Base-by-base conservation (phyloP, 2,329 filamentous ascomycete species). In the Coniella vitis region DNA sequence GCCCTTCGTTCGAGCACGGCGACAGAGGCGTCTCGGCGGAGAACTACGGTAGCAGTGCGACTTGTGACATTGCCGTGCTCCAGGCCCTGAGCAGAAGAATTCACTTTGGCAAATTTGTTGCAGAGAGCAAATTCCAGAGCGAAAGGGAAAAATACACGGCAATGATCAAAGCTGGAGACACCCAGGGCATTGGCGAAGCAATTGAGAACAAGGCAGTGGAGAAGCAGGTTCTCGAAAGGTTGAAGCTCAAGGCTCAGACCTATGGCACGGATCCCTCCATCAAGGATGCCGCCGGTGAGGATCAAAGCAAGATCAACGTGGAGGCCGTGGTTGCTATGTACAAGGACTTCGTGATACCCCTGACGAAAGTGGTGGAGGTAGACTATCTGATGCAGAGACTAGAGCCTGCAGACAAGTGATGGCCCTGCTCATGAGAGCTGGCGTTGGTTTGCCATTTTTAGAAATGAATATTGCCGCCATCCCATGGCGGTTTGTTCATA, bases 51-150 rank as follows among this genome's bases (percentile, higher is more conserved):
- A 94, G 87, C 5, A 78, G 90, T 1, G 91, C 90, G 2, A 95
- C 89, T 1, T 90, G 86, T 64, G 93, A 98, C 68, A 93, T 98
- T 53, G 78, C 81, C 46, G 91, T 87, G 60, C 73, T 98, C 55
- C 93, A 98, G 72, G 87, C 93, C 3, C 71, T 98, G 40, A 94
- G 88, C 35, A 79, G 91, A 37, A 77, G 93, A 48, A 93, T 98
- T 58, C 93, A 98, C 69, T 98, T 95, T 70, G 93, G 93, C 58
- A 98, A 97, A 71, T 97, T 97, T 61, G 93, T 98, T 8, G 93
- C 93, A 38, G 93, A 98, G 75, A 84, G 85, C 52, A 98, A 98
- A 71, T 98, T 96, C 69, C 79, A 79, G 59, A 84, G 86, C 40
- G 87, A 97, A 58, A 78, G 82, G 25, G 87, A 90, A 59, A 78